phyloP scores from a whole-genome alignment of 129 eudicot species.

The Sambucus nigra region DNA sequence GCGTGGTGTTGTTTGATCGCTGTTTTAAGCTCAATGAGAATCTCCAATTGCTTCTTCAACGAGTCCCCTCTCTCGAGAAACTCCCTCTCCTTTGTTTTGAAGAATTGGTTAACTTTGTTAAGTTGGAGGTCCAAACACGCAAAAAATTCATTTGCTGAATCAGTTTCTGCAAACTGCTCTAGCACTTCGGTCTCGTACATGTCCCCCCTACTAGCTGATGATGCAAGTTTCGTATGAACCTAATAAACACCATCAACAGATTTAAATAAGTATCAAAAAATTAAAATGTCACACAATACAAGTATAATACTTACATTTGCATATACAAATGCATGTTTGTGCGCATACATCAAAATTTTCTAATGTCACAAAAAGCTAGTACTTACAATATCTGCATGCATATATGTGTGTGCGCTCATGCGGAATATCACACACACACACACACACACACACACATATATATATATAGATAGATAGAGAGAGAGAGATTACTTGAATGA shows the following conservation, averaged over 20 bases:
- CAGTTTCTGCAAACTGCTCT: slow-evolving; percentile 62
- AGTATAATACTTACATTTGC: no score
- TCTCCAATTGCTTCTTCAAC: slow-evolving; percentile 62
- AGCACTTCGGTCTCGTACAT: slow-evolving; percentile 77
- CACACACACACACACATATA: not conserved
- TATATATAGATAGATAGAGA: slow-evolving; percentile 13
- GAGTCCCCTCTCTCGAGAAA: slow-evolving; percentile 78
- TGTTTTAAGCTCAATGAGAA: slow-evolving; percentile 53
- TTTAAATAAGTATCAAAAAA: not conserved
- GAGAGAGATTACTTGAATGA: slow-evolving; percentile 57
- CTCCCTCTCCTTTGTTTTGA: slow-evolving; percentile 67
- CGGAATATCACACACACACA: no score
- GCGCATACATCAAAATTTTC: no score
- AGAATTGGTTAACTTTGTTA: slow-evolving; percentile 91
- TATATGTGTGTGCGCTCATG: no score
- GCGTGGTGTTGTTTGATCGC: slow-evolving; percentile 39
- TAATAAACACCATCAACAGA: slow-evolving; percentile 18
- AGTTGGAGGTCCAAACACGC: slow-evolving; percentile 76
- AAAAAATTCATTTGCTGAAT: slow-evolving; percentile 70
- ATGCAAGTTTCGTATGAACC: slow-evolving; percentile 76
- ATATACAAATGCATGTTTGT: no score
- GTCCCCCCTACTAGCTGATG: slow-evolving; percentile 49
- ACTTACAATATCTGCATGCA: no score
- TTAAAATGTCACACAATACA: not conserved
- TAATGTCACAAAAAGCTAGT: no score